Percentiles rank a stretch among this genome's conserved stretches.
phyloP scores from a whole-genome alignment of 2,329 filamentous ascomycete genomes.

The Pseudogymnoascus sp. region DNA sequence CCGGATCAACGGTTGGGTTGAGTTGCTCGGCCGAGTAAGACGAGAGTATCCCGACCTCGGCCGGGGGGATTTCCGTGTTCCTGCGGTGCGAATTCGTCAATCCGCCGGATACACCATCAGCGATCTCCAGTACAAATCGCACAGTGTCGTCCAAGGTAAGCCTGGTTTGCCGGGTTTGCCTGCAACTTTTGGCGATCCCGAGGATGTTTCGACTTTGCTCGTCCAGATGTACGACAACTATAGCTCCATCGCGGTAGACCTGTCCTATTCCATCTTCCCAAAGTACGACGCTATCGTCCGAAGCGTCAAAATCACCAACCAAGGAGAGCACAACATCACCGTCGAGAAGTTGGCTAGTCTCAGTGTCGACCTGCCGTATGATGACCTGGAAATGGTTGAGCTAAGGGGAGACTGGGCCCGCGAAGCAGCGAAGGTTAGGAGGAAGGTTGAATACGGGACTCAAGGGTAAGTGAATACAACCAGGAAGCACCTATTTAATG shows the following conservation, averaged over 20 bases:
- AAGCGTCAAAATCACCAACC: slow-evolving; percentile 56
- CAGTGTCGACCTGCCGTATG: slow-evolving; percentile 54
- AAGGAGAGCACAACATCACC: slow-evolving; percentile 45
- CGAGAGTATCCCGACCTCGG: slow-evolving; percentile 61
- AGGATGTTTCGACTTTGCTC: slow-evolving; percentile 53
- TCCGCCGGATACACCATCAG: slow-evolving; percentile 45
- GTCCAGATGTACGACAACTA: slow-evolving; percentile 54
- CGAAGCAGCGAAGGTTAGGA: slow-evolving; percentile 49
- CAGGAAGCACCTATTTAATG: not conserved
- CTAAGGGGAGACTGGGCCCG: slow-evolving; percentile 58
- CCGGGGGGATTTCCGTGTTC: slow-evolving; percentile 56
- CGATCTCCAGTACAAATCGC: not conserved
- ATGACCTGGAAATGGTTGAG: slow-evolving; percentile 57
- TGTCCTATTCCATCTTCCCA: slow-evolving; percentile 60
- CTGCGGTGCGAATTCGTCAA: slow-evolving; percentile 56
- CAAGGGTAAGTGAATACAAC: slow-evolving; percentile 39
- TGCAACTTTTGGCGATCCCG: slow-evolving; percentile 30
- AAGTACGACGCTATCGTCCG: slow-evolving; percentile 54
- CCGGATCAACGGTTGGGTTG: slow-evolving; percentile 46
- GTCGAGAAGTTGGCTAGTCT: slow-evolving; percentile 55
- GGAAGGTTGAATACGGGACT: slow-evolving; percentile 50
- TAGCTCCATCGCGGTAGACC: slow-evolving; percentile 50
- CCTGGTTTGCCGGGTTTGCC: not conserved
- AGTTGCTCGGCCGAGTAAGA: slow-evolving; percentile 43
- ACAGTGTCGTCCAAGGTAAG: not conserved